Base-by-base conservation (phyloP, 2,329 filamentous ascomycete genomes). In the Pseudogymnoascus destructans region DNA sequence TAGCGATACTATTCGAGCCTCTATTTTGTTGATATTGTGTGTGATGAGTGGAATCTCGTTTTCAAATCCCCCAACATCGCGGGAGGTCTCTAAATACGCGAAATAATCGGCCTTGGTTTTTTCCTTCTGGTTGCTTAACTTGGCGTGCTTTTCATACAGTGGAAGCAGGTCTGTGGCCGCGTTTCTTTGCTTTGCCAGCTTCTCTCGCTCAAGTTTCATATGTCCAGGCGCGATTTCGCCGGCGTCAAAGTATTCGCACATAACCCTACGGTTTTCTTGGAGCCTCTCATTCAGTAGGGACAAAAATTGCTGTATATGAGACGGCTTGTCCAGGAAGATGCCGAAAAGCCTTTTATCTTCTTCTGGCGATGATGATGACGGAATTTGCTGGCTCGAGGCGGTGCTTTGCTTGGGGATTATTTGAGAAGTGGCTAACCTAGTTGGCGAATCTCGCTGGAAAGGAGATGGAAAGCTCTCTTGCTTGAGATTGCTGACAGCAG, bases 271-370 rank as follows among this genome's bases (percentile, higher is more conserved):
- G 30, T 66, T 57, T 21, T 27, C 32, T 7, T 67, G 25, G 21
- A 64, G 56, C 30, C 59, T 59, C 17, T 59, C 38, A 13, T 66
- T 57, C 13, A 64, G 60, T 8, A 64, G 30, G 2, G 57, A 35
- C 54, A 35, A 35, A 58, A 66, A 67, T 15, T 62, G 56, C 7
- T 33, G 27, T 25, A 70, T 57, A 10, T 60, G 35, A 1, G 55
- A 58, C 32, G 65, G 61, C 9, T 64, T 56, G 13, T 61, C 61
- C 7, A 70, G 35, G 55, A 61, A 69, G 1, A 61, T 21, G 5
- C 40, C 57, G 3, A 66, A 63, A 11, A 69, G 21, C 30, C 61
- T 65, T 46, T 64, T 66, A n/a, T 69, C 67, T 40, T 67, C 64
- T 2, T 40, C 11, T 23, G 57, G 55, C 3, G 64, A 54, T 25